Evolutionary conservation across 2,329 filamentous ascomycete genomes (phyloP).

Genomic region (Ceratocystiopsis minuta): DNA sequence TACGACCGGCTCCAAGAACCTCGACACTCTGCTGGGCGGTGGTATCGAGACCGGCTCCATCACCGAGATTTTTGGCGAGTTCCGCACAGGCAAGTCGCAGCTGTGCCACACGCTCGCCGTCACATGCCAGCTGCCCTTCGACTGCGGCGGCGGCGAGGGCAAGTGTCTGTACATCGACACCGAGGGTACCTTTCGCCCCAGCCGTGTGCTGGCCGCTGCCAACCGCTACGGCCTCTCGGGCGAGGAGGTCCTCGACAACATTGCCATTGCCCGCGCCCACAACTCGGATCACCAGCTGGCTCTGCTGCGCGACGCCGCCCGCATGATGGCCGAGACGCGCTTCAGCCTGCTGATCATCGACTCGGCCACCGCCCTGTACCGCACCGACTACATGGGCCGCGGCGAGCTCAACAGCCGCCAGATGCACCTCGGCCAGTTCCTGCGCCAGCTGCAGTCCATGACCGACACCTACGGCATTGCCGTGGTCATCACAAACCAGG

Average conservation of each 20-base stretch:
- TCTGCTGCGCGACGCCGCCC: slow-evolving; percentile 79
- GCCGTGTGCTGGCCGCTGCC: slow-evolving; percentile 77
- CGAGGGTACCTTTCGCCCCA: slow-evolving; percentile 89
- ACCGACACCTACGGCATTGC: slow-evolving; percentile 84
- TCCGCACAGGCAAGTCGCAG: slow-evolving; percentile 94
- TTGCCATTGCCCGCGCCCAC: slow-evolving; percentile 93
- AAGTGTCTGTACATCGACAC: slow-evolving; percentile 99
- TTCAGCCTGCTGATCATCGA: slow-evolving; percentile 94
- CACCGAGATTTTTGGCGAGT: slow-evolving; percentile 95
- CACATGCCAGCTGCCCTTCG: slow-evolving; percentile 91
- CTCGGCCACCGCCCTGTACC: slow-evolving; percentile 85
- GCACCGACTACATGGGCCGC: slow-evolving; percentile 92
- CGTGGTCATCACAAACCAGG: slow-evolving; percentile 96
- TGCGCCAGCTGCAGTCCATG: slow-evolving; percentile 65
- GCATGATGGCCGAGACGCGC: slow-evolving; percentile 98
- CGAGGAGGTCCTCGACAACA: slow-evolving; percentile 94
- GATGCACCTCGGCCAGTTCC: slow-evolving; percentile 73
- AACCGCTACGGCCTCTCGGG: slow-evolving; percentile 88
- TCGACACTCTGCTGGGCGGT: slow-evolving; percentile 85
- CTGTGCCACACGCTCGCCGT: slow-evolving; percentile 98
- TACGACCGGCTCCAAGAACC: slow-evolving; percentile 91
- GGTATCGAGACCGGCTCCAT: slow-evolving; percentile 95
- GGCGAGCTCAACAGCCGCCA: slow-evolving; percentile 91
- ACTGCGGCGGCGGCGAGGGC: slow-evolving; percentile 96
- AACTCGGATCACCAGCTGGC: slow-evolving; percentile 97